Conservation (phyloP, 164 flowering plant genomes). For the Tetracentron sinense region DNA sequence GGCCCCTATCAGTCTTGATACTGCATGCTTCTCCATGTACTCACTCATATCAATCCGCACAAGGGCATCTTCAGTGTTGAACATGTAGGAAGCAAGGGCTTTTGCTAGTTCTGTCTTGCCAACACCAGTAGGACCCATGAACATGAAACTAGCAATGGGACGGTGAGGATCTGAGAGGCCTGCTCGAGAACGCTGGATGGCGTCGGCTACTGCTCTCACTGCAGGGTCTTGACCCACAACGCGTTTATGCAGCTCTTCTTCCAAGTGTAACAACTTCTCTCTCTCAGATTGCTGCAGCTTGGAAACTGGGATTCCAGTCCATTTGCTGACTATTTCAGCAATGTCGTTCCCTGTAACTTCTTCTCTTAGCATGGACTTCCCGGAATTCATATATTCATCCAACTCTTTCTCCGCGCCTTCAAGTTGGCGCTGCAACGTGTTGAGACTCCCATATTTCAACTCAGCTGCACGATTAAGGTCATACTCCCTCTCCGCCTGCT, state of each 20-base stretch:
- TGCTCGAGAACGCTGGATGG: conserved; percentile 94
- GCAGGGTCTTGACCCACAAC: conserved; percentile 97
- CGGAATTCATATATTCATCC: conserved; percentile 73
- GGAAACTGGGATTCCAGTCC: conserved; percentile 99
- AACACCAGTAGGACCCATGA: conserved; percentile 99
- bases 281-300: conserved; percentile 90
- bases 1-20: conserved; percentile 93
- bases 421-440: conserved; percentile 83
- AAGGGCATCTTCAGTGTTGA: conserved; percentile 93
- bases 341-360: conserved; percentile 85
- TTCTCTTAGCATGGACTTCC: conserved; percentile 95
- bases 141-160: conserved; percentile 99
- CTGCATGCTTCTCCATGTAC: conserved; percentile 98
- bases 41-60: conserved; percentile 98
- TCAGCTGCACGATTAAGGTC: conserved; percentile 98
- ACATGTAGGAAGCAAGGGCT: conserved; percentile 86
- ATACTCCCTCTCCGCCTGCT: conserved; percentile 94
- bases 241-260: conserved; percentile 87
- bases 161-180: conserved; percentile 96
- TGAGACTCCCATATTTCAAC: conserved; percentile 82
- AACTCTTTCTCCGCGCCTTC: conserved; percentile 74
- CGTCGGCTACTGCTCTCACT: conserved; percentile 84
- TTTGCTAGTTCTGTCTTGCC: conserved; percentile 98
- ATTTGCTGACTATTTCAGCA: conserved; percentile 94
- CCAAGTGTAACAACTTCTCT: conserved; percentile 79